Evolutionary conservation across 345 rosid genomes (phyloP), one percentile per base, ranked within the genome.

Genomic region (Schrenkiella parvula): DNA sequence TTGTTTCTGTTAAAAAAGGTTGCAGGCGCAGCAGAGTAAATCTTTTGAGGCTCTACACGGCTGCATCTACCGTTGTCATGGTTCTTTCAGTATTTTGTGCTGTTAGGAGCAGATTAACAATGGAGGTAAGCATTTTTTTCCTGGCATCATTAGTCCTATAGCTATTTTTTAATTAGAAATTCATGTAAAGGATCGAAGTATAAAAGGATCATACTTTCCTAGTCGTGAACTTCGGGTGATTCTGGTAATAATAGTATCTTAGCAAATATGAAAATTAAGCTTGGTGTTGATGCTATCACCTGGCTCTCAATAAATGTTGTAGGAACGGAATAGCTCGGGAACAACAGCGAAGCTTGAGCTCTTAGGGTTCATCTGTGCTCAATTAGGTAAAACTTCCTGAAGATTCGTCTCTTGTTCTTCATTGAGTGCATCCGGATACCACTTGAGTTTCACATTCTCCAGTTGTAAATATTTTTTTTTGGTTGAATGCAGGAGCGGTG

Each of bases 21-120:
- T 85, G 84, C 64, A 88, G 74, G 46, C 78, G 84, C 29, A 90
- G 88, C 78, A 72, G 78, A 71, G 77, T 53, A 11, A 77, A 80
- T 60, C 68, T 83, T 21, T 81, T 90, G 81, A 85, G 78, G 59
- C 53, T 83, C 50, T 88, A 75, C 52, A 55, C 84, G 25, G 69
- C 74, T 51, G 72, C 67, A 12, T 85, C 88, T 12, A 77, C 87
- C 25, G 5, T 79, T 12, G 81, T 72, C 7, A 13, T 68, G 48
- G 66, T 86, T 32, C 31, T 81, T 25, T 81, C 85, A 0, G 37
- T 85, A 17, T 78, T 68, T 61, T 72, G 68, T 66, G 78, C 86
- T 47, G 35, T 68, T 67, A 62, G 28, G 77, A 80, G 75, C 69
- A 68, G 81, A 50, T 79, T 79, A 37, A 75, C 53, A 22, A 73